Percentiles rank a stretch among this genome's conserved stretches.
Evolutionary conservation across 805 yeast species (phyloP).

Genomic region (Hanseniaspora vineae): DNA sequence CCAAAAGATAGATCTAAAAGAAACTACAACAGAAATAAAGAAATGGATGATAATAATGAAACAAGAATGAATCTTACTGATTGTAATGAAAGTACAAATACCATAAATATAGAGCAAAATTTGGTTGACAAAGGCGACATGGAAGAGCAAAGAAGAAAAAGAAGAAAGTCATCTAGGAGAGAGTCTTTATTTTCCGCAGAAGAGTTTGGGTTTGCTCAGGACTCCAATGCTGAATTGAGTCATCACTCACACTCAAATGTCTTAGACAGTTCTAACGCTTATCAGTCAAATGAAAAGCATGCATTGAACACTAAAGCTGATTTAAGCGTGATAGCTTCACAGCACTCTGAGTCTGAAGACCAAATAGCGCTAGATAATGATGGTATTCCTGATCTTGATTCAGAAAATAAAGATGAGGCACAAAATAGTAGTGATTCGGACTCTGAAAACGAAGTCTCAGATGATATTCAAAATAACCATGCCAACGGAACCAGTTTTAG

Average conservation of each 20-base stretch:
- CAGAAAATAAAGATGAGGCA: too few species aligned
- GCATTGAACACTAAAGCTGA: slow-evolving; percentile 7
- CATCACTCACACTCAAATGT: too few species aligned
- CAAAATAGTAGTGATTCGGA: not conserved
- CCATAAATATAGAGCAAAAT: not conserved
- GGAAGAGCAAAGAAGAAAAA: slow-evolving; percentile 17
- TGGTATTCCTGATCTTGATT: too few species aligned
- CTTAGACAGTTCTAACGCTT: too few species aligned
- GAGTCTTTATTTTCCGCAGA: slow-evolving; percentile 28
- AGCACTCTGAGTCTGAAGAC: slow-evolving; percentile 4
- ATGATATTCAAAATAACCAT: not conserved
- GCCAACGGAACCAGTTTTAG: not conserved
- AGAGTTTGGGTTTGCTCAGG: slow-evolving; percentile 18
- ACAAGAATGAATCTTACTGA: too few species aligned
- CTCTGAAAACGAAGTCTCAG: slow-evolving; percentile 1
- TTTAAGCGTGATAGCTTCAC: not conserved
- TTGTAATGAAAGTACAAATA: not conserved
- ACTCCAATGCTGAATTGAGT: not conserved
- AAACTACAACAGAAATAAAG: too few species aligned
- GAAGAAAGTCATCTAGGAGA: slow-evolving; percentile 29
- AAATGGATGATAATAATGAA: too few species aligned
- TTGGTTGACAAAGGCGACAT: slow-evolving; percentile 7
- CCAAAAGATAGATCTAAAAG: too few species aligned
- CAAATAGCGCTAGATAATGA: too few species aligned
- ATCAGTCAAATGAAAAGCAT: not conserved